Conservation (phyloP, 805 yeast genomes). For the Sugiyamaella chiloensis region DNA sequence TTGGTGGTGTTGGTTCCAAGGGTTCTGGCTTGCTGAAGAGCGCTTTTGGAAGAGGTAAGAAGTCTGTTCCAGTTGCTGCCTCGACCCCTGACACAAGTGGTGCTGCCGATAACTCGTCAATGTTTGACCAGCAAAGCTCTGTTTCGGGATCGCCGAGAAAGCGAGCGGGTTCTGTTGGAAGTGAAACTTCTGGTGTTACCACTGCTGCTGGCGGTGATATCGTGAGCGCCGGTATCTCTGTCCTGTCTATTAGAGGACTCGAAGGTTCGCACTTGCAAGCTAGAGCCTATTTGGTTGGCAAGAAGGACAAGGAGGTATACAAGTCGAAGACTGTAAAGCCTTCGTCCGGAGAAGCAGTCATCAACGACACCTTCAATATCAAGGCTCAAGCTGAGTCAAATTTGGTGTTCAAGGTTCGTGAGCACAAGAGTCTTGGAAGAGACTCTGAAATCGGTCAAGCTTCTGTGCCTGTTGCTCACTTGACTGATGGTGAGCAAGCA, state of each 20-base stretch:
- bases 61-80: constrained; percentile 33
- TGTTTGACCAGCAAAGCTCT: constrained; percentile 17
- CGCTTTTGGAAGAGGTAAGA: constrained; percentile 36
- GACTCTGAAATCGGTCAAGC: constrained; percentile 61
- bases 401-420: constrained; percentile 57
- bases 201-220: constrained; percentile 17
- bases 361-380: constrained; percentile 61
- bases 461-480: constrained; percentile 34
- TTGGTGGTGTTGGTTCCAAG: constrained; percentile 30
- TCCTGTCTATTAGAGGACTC: constrained; percentile 25
- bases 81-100: constrained; percentile 39
- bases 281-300: constrained; percentile 39
- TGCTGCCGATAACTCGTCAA: constrained; percentile 17
- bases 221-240: constrained; percentile 20
- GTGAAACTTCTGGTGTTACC: constrained; percentile 17
- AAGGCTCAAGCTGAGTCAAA: constrained; percentile 60
- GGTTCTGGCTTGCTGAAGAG: constrained; percentile 30
- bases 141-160: constrained; percentile 17
- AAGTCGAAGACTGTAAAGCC: constrained; percentile 61
- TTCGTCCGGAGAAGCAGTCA: constrained; percentile 39
- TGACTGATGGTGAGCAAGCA: constrained; percentile 14
- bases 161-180: constrained; percentile 19
- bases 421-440: constrained; percentile 72
- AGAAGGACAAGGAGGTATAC: constrained; percentile 53
- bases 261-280: constrained; percentile 41